Evolutionary conservation across 345 rosid genomes (phyloP), one percentile per base, ranked within the genome.

Genomic region (Arabis alpina): DNA sequence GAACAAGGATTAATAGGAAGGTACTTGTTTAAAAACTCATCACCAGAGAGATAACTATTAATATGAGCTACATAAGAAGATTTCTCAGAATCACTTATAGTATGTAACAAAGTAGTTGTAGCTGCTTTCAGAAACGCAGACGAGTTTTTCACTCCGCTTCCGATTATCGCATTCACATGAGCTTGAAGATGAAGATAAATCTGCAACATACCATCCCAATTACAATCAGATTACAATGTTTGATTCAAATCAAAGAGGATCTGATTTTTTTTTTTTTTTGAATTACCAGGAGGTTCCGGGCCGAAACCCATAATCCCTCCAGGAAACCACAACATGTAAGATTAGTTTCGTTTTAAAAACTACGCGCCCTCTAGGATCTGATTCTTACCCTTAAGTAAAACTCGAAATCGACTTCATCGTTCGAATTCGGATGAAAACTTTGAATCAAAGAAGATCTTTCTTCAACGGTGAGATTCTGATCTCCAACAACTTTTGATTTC

Each of bases 91-190:
- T 94, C 93, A 4, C 96, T 94, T 57, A 94, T 94, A 16, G 97
- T 91, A 76, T 94, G 99, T 66, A 94, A 86, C 81, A 94, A 42
- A 40, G 93, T 94, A 10, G 99, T 91, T 39, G 97, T 91, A 57
- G 99, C 93, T 67, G 92, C 90, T 78, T 91, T 94, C 43, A 94
- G 96, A 80, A 94, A 94, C 13, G 97, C 94, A 14, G 94, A 94
- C 6, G 97, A 89, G 79, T 88, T 88, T 79, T 91, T 94, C 7
- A 83, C 79, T 0, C 84, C 90, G 70, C 83, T 84, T 54, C 97
- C 96, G 59, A 86, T 85, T 71, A 87, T 84, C 23, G 89, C 85
- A 76, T 83, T 91, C 13, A 88, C 96, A 71, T 91, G 93, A 4
- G 89, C 88, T 77, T 89, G 96, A 45, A 94, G 90, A 73, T 94